Evolutionary conservation across 371 early-diverging fungal genomes (phyloP), one percentile per base, ranked within the genome.

Genomic region (Lichtheimia corymbifera): DNA sequence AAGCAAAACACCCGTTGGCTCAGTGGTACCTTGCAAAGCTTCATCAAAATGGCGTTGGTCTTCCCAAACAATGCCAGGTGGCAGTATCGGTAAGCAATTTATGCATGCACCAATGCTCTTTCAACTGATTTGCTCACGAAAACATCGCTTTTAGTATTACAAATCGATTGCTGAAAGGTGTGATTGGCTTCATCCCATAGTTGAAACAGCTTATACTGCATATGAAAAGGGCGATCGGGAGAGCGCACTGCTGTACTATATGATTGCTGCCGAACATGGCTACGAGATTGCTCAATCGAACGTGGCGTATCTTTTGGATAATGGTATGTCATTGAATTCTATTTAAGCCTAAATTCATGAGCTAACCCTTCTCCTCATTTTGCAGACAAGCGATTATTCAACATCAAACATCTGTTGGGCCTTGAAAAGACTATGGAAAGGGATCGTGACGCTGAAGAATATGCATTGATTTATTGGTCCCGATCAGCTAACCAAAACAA

Each of bases 401-500:
- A 53, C 11, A n/a, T 61, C 14, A 49, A 49, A 12, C 22, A 59
- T 25, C 28, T 22, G 4, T 35, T 62, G 9, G 59, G 60, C 0
- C 17, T 62, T n/a, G 22, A 15, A 13, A 14, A 50, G 18, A 28
- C 45, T 57, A 58, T 12, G 50, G 50, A 49, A 53, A 50, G 53
- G 47, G 53, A 51, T 24, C 45, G 57, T 24, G 30, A 47, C 2
- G 15, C 49, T 11, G 51, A 59, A 54, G 49, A 62, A 44, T 73
- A 87, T 40, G 94, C 97, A 1, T 76, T 96, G 22, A 85, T 86
- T 17, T 88, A 93, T 65, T 98, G 96, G 96, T 91, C 93, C 40
- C 87, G 98, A 12, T 93, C 97, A 0, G 96, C 97, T n/a, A 96
- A 95, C 66, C 96, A 95, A 66, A 91, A 90, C 59, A 92, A 93